Conservation (phyloP, 805 yeast genomes). For the Tetrapisispora arboricola region DNA sequence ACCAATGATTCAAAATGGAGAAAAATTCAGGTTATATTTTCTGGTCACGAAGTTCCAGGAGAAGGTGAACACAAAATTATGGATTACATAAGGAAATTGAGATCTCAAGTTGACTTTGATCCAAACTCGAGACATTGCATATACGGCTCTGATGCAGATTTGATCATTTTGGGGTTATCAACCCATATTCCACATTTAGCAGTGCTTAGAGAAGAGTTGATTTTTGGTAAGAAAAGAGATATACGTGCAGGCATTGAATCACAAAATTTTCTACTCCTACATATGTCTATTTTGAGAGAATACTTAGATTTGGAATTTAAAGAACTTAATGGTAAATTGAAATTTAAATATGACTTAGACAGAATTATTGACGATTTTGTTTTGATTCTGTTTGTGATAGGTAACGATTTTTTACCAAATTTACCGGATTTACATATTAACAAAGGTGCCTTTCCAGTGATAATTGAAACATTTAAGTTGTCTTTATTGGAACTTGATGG, state of each 20-base stretch:
- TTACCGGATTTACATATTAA: slow-evolving; percentile 88
- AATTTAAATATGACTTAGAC: slow-evolving; percentile 74
- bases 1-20: slow-evolving; percentile 84
- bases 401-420: slow-evolving; percentile 96
- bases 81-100: slow-evolving; percentile 76
- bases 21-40: slow-evolving; percentile 58
- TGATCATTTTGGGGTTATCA: slow-evolving; percentile 84
- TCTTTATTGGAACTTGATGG: slow-evolving; percentile 68
- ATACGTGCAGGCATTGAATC: slow-evolving; percentile 42
- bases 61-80: slow-evolving; percentile 98
- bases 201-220: slow-evolving; percentile 87
- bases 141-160: slow-evolving; percentile 93
- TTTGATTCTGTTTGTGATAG: slow-evolving; percentile 84
- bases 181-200: slow-evolving; percentile 96
- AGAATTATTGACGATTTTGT: slow-evolving; percentile 86
- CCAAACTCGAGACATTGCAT: slow-evolving; percentile 85
- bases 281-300: slow-evolving; percentile 80
- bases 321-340: slow-evolving; percentile 51
- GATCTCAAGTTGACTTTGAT: slow-evolving; percentile 60
- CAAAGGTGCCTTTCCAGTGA: slow-evolving; percentile 93
- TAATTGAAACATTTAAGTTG: slow-evolving; percentile 82
- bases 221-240: slow-evolving; percentile 50
- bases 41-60: slow-evolving; percentile 96
- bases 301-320: slow-evolving; percentile 79
- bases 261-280: slow-evolving; percentile 75